Evolutionary conservation across 495 filamentous ascomycete genomes (phyloP), one percentile per base, ranked within the genome.

Genomic region (Bryoglossum gracile): DNA sequence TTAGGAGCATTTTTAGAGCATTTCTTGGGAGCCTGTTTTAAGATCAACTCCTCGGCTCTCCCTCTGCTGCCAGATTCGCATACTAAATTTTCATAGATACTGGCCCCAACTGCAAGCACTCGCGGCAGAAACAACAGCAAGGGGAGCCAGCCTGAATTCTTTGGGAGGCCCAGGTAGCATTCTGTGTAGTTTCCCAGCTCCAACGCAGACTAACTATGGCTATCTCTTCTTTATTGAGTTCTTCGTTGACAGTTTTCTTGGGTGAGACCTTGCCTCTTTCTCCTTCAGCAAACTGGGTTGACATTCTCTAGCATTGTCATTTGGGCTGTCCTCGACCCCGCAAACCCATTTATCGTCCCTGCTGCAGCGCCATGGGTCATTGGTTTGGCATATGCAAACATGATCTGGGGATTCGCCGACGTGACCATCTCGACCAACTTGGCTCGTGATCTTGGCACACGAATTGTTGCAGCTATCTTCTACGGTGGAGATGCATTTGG

Each of bases 391-490:
- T 76, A 74, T 54, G 69, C 54, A 22, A 60, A 54, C 45, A 75
- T 74, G 70, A 58, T 73, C 45, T 75, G 70, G 69, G 69, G 63
- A 14, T 73, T 73, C 46, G 69, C 68, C 33, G 59, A 66, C 40
- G 62, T 69, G 18, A 68, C 66, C 42, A 74, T 77, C 57, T 67
- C 63, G 33, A 75, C 74, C 3, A 77, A 77, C 53, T 45, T 73
- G 16, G 74, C 74, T 45, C 59, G 74, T 50, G 74, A 76, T 54
- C 59, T 77, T 8, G 74, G 74, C 3, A 66, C 69, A 0, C 64
- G 74, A n/a, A 70, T 76, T 32, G 74, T 76, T 6, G 74, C 72
- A 6, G 74, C 74, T 10, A 76, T 78, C 38, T 76, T 73, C 63
- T 48, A 28, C 11, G 44, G 38, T 3, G 57, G 65, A 3, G 71